phyloP scores from a whole-genome alignment of 2,329 filamentous ascomycete genomes.

The Grosmannia clavigera region DNA sequence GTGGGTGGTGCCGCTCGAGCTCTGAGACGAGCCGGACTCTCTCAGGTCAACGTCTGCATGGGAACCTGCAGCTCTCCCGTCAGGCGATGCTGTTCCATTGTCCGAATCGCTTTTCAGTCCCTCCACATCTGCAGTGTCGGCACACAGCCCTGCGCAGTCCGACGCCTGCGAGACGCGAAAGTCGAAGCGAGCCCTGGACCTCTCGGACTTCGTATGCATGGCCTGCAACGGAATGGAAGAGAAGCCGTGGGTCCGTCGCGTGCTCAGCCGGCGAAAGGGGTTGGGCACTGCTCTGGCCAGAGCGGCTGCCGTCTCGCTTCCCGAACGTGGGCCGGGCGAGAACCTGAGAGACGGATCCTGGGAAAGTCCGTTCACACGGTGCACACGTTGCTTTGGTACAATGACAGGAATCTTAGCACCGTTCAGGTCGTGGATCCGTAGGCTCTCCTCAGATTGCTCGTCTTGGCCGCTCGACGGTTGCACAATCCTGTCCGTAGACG shows the following conservation, averaged over 20 bases:
- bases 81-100: no score
- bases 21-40: conserved; percentile 8
- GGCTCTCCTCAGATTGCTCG: conserved; percentile 5
- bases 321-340: not conserved
- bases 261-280: conserved; percentile 9
- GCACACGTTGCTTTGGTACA: conserved; percentile 17
- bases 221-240: conserved; percentile 5
- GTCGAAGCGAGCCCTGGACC: conserved; percentile 6
- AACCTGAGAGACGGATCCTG: conserved; percentile 9
- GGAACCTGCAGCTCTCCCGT: not conserved
- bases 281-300: conserved; percentile 5
- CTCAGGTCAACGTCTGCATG: not conserved
- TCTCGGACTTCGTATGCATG: not conserved
- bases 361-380: conserved; percentile 20
- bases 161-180: conserved; percentile 7
- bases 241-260: not conserved
- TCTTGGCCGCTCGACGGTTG: conserved; percentile 11
- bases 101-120: not conserved
- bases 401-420: conserved; percentile 18
- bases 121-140: not conserved
- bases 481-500: conserved; percentile 18
- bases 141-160: not conserved
- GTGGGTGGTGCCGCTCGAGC: conserved; percentile 8
- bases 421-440: conserved; percentile 11
- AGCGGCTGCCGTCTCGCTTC: not conserved